Evolutionary conservation across 2,329 filamentous ascomycete genomes (phyloP).

Genomic region (Pestalotiopsis fici): DNA sequence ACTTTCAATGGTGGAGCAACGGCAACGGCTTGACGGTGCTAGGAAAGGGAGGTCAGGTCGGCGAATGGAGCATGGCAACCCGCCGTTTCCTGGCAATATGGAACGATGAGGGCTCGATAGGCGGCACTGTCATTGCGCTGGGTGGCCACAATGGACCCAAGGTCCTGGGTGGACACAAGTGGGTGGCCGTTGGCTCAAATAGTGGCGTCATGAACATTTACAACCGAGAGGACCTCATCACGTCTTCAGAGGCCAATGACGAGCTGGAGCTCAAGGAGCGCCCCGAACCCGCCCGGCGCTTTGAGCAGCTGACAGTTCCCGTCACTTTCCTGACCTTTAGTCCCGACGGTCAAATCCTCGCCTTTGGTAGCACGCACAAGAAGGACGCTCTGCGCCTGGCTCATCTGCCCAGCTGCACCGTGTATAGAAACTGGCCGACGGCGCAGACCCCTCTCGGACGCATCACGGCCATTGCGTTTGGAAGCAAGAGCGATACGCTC

Average conservation of each 20-base stretch:
- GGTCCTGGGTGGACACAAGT: slow-evolving; percentile 75
- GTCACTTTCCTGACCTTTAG: slow-evolving; percentile 80
- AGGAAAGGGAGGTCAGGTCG: slow-evolving; percentile 85
- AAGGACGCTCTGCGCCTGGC: slow-evolving; percentile 84
- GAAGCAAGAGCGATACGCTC: slow-evolving; percentile 66
- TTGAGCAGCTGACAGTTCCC: slow-evolving; percentile 87
- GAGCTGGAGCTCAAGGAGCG: slow-evolving; percentile 59
- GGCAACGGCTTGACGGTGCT: slow-evolving; percentile 80
- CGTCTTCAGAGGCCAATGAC: slow-evolving; percentile 32
- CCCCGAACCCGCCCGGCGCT: slow-evolving; percentile 70
- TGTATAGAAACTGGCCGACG: slow-evolving; percentile 97
- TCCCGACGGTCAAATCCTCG: slow-evolving; percentile 85
- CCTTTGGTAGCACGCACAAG: slow-evolving; percentile 84
- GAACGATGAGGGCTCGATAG: slow-evolving; percentile 87
- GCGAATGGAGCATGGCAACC: slow-evolving; percentile 77
- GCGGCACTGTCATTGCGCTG: slow-evolving; percentile 78
- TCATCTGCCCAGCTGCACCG: slow-evolving; percentile 88
- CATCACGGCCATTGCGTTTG: slow-evolving; percentile 74
- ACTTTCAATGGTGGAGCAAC: slow-evolving; percentile 91
- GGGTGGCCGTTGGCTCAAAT: slow-evolving; percentile 84
- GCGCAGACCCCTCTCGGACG: slow-evolving; percentile 84
- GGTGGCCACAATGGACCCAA: slow-evolving; percentile 67
- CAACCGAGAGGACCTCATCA: slow-evolving; percentile 70
- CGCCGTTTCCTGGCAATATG: slow-evolving; percentile 77
- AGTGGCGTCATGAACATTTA: slow-evolving; percentile 94